A percentile compares a stretch with the other conserved stretches of the same genome.
Conservation (phyloP, 306 rosid genomes). For the Arachis stenosperma region DNA sequence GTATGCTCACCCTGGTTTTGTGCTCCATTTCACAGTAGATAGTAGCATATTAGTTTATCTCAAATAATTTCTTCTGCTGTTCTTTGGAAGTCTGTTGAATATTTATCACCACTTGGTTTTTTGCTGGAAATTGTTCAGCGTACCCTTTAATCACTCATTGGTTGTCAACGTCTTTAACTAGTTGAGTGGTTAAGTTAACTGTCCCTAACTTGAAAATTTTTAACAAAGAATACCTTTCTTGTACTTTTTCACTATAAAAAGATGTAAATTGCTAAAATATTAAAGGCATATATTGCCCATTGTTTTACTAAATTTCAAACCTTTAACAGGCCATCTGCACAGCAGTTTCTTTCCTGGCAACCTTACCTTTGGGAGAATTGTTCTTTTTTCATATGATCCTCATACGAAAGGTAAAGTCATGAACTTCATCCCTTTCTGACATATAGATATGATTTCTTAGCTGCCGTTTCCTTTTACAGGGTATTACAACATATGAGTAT, state of each 20-base stretch:
- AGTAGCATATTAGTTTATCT: slow-evolving; percentile 12
- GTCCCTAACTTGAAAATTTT: slow-evolving; percentile 16
- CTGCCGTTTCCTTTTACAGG: slow-evolving; percentile 49
- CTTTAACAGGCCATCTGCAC: slow-evolving; percentile 77
- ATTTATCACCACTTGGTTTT: slow-evolving; percentile 15
- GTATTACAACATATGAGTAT: slow-evolving; percentile 86
- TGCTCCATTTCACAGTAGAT: slow-evolving; percentile 13
- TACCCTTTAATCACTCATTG: slow-evolving; percentile 5
- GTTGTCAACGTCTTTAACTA: background rate
- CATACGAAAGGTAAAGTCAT: slow-evolving; percentile 69
- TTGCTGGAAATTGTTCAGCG: slow-evolving; percentile 25
- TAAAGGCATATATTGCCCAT: background rate
- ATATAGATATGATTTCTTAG: slow-evolving; percentile 33
- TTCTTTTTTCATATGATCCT: slow-evolving; percentile 85
- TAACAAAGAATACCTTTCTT: background rate
- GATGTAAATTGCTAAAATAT: slow-evolving; percentile 10
- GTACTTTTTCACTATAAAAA: slow-evolving; percentile 23
- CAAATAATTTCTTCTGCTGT: background rate
- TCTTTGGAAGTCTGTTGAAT: slow-evolving; percentile 6
- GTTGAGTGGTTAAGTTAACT: slow-evolving; percentile 23
- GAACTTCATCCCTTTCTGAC: slow-evolving; percentile 27
- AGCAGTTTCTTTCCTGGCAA: slow-evolving; percentile 69
- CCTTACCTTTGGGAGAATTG: slow-evolving; percentile 77
- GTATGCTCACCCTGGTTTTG: slow-evolving; percentile 44
- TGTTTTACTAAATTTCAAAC: slow-evolving; percentile 34